These are phyloP conservation scores for Oryza longistaminata DNA, from an alignment of 176 grass and related monocot genomes.

Conservation along the genomic window DNA sequence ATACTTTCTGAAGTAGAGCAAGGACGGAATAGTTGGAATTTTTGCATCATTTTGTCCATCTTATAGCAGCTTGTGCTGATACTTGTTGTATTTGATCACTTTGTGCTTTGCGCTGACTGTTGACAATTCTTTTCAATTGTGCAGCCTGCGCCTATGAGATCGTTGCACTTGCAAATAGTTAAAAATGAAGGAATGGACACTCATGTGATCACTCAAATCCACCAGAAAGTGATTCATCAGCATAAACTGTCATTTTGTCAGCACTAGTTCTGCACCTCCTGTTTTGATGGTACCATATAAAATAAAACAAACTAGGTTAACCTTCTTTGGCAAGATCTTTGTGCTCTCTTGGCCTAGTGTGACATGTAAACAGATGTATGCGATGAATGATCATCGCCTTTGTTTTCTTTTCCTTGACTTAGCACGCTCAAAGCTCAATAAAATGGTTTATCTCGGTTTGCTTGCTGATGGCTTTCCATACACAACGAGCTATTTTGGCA, in stretches of 20 bases:
- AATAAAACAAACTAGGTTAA: constrained; percentile 49
- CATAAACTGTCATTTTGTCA: constrained; percentile 31
- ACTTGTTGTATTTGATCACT: background rate
- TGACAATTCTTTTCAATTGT: background rate
- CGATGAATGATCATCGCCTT: background rate
- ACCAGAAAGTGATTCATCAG: background rate
- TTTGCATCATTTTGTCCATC: background rate
- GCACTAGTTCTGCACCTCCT: background rate
- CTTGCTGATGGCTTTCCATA: background rate
- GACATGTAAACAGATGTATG: background rate
- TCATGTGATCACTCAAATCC: background rate
- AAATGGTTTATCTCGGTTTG: background rate
- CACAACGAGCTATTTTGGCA: background rate
- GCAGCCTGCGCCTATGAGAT: constrained; percentile 55
- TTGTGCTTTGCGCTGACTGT: background rate
- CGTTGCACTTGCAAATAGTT: background rate
- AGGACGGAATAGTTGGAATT: background rate
- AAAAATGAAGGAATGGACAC: constrained; percentile 21
- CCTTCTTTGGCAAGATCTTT: background rate
- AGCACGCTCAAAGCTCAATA: background rate
- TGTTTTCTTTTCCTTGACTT: background rate
- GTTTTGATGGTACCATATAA: constrained; percentile 33
- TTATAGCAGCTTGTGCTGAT: background rate
- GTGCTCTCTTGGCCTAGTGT: background rate
- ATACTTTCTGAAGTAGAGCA: background rate